Evolutionary conservation across 2,329 filamentous ascomycete species (phyloP).

Genomic region (Aureobasidium pullulans): DNA sequence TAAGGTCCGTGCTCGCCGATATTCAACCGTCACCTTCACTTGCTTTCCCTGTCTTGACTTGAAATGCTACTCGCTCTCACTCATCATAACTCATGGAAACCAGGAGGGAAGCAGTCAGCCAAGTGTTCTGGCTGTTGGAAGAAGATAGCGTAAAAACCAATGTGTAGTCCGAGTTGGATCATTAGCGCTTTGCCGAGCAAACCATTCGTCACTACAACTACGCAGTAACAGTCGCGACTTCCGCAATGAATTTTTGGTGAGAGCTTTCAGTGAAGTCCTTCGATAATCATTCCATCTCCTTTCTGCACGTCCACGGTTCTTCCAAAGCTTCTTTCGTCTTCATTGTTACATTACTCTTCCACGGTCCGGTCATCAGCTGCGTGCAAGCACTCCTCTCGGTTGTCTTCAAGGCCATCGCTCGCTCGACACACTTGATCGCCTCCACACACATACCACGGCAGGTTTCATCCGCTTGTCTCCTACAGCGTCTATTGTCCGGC

Average conservation of each 20-base stretch:
- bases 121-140: not conserved
- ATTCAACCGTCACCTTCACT: not conserved
- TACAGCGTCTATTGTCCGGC: too few species aligned
- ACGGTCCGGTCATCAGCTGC: too few species aligned
- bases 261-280: not conserved
- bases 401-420: too few species aligned
- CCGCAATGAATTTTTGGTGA: not conserved
- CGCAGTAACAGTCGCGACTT: not conserved
- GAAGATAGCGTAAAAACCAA: not conserved
- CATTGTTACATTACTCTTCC: not conserved
- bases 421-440: too few species aligned
- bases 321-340: not conserved
- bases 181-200: too few species aligned
- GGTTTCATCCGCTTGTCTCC: too few species aligned
- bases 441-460: too few species aligned
- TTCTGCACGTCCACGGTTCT: not conserved
- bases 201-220: too few species aligned
- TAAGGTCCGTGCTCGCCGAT: constrained; percentile 2
- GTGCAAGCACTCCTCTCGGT: too few species aligned
- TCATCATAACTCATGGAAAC: not conserved
- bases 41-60: not conserved
- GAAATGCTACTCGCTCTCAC: not conserved
- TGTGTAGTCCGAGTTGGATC: not conserved
- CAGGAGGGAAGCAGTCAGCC: too few species aligned
- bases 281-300: not conserved